Evolutionary conservation across 306 rosid species (phyloP), one percentile per base, ranked within the genome.

Genomic region (Cucurbita maxima): DNA sequence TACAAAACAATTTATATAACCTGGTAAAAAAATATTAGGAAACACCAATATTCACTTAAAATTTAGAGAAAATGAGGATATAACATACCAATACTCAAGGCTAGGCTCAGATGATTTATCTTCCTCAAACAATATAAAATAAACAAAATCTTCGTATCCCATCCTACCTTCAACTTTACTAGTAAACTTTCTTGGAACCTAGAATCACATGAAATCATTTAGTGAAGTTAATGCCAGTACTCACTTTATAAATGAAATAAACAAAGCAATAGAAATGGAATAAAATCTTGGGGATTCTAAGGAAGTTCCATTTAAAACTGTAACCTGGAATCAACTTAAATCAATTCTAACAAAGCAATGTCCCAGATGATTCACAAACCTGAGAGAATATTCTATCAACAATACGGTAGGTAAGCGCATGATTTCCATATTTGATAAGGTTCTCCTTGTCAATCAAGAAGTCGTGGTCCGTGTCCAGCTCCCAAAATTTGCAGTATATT

Each of bases 401-500:
- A 81, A 95, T 95, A 76, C 97, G 86, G 82, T 95, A 95, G 76
- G 99, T 95, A 78, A 95, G 99, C 0, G 99, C 97, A 37, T 95
- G 96, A 86, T 95, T 95, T 75, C 99, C 97, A 87, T 91, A 95
- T 91, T 96, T 86, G 83, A 91, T 91, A 75, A 95, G 96, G 78
- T 95, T 95, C 83, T 95, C 99, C 77, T 91, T 95, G 86, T 95
- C 96, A 76, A 95, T 91, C 88, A 95, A 77, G 84, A 95, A 95
- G 82, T 95, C 99, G 75, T 91, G 99, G 79, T 95, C 99, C 41
- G 92, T 82, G 81, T 95, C 99, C 91, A 95, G 90, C 93, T 95
- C 99, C 99, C 99, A 95, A 79, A 95, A 95, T 84, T 95, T 95
- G 88, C 99, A 95, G 89, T 95, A 95, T 85, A 95, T 88, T 25